Conservation (phyloP, 2,329 filamentous ascomycete genomes). For the Raffaelea albimanens region DNA sequence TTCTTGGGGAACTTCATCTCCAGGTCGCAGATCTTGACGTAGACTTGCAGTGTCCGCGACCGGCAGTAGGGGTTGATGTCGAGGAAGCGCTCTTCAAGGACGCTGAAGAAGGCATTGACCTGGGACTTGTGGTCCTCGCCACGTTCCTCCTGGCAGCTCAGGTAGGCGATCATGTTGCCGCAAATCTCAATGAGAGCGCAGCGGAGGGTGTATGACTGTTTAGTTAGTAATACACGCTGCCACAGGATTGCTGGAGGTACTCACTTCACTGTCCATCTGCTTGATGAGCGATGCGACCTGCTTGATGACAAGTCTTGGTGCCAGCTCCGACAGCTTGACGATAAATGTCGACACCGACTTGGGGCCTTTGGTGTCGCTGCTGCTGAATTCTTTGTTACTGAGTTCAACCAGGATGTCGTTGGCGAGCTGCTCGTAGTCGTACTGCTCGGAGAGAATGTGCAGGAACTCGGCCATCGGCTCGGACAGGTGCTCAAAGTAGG, state of each 20-base stretch:
- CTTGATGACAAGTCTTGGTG: constrained; percentile 86
- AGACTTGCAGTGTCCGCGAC: constrained; percentile 86
- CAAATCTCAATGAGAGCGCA: constrained; percentile 95
- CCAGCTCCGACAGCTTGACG: constrained; percentile 83
- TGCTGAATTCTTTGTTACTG: constrained; percentile 96
- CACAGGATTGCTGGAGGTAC: neutral
- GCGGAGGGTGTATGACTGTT: constrained; percentile 78
- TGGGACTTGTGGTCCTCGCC: constrained; percentile 91
- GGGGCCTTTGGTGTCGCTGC: constrained; percentile 87
- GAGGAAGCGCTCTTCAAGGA: constrained; percentile 89
- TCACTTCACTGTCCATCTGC: constrained; percentile 84
- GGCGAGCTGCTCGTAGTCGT: constrained; percentile 90
- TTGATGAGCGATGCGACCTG: constrained; percentile 95
- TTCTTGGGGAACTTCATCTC: constrained; percentile 93
- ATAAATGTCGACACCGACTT: constrained; percentile 96
- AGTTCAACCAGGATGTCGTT: constrained; percentile 91
- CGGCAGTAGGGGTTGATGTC: constrained; percentile 96
- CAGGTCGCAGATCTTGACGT: constrained; percentile 83
- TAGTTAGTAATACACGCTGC: constrained; percentile 8
- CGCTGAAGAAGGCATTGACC: constrained; percentile 93
- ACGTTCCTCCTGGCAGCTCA: constrained; percentile 84
- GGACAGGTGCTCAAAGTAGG: constrained; percentile 97
- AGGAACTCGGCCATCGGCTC: constrained; percentile 98
- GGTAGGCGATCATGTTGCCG: constrained; percentile 84
- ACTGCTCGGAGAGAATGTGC: constrained; percentile 91